Conservation (phyloP, 169 alveolate genomes). For the Cryptosporidium felis region DNA sequence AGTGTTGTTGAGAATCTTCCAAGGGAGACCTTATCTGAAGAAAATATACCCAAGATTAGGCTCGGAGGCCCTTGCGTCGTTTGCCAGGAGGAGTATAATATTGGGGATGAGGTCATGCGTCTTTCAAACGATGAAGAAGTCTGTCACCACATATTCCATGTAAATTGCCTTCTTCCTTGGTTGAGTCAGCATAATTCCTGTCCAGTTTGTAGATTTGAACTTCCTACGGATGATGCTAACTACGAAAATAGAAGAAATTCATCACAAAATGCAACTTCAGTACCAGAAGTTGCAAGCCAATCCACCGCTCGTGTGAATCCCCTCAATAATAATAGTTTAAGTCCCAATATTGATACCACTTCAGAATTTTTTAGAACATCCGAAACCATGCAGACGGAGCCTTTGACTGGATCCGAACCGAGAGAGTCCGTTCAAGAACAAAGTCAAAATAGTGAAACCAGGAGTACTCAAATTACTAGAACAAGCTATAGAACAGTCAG, state of each 20-base stretch:
- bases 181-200: conserved; percentile 92
- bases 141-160: conserved; percentile 93
- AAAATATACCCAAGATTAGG: conserved; percentile 38
- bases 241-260: conserved; percentile 84
- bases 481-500: background rate
- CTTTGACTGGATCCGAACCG: too few relatives aligned
- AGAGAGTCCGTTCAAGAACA: too few relatives aligned
- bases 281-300: background rate
- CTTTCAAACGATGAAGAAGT: conserved; percentile 76
- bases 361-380: too few relatives aligned
- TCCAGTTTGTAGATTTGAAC: conserved; percentile 95
- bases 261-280: background rate
- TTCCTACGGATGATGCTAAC: conserved; percentile 92
- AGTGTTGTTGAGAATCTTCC: conserved; percentile 78
- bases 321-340: too few relatives aligned
- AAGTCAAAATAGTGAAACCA: background rate
- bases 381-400: too few relatives aligned
- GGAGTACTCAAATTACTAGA: background rate
- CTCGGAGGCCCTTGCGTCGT: conserved; percentile 81
- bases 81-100: conserved; percentile 82
- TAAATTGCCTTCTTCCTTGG: conserved; percentile 94
- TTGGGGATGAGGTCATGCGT: conserved; percentile 79
- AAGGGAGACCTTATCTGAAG: conserved; percentile 75
- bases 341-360: too few relatives aligned
- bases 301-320: too few relatives aligned